These are phyloP conservation scores for Colletotrichum gigasporum DNA, from an alignment of 2,329 filamentous ascomycete species.

Conservation along the genomic window DNA sequence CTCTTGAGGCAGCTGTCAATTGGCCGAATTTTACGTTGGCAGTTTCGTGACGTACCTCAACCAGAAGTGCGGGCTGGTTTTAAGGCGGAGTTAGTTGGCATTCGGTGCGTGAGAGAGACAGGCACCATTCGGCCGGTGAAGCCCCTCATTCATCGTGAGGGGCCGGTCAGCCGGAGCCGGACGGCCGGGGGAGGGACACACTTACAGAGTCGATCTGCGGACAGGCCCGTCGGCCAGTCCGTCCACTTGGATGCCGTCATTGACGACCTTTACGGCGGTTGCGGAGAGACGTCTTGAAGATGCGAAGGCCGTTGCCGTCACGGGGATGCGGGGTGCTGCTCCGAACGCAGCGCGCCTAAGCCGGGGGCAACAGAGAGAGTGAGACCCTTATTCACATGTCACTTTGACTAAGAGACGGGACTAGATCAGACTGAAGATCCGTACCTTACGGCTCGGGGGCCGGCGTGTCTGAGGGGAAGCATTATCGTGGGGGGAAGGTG, in stretches of 20 bases:
- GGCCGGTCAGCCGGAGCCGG: neutral
- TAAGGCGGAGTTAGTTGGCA: neutral
- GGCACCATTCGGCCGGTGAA: neutral
- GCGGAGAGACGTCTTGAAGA: constrained; percentile 10
- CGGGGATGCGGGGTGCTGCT: constrained; percentile 1
- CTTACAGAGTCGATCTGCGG: constrained; percentile 32
- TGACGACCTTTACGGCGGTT: constrained; percentile 4
- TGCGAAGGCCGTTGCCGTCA: neutral
- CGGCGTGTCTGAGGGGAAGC: constrained; percentile 10
- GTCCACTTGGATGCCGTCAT: constrained; percentile 22
- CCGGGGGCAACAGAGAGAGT: neutral
- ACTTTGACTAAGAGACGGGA: neutral
- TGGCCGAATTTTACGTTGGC: neutral
- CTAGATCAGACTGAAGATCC: neutral
- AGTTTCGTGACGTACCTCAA: constrained; percentile 24
- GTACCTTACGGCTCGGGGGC: constrained; percentile 24
- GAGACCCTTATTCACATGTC: constrained; percentile 14
- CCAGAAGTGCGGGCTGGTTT: constrained; percentile 32
- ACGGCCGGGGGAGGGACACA: neutral
- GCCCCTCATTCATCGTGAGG: neutral
- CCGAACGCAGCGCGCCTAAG: constrained; percentile 14
- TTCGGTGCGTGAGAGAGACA: neutral
- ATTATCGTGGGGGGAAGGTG: neutral
- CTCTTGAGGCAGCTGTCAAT: constrained; percentile 38
- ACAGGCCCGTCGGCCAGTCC: neutral